Percentiles rank a stretch among this genome's conserved stretches.
Conservation (phyloP, 2,329 filamentous ascomycete genomes). For the Harringtonia lauricola region DNA sequence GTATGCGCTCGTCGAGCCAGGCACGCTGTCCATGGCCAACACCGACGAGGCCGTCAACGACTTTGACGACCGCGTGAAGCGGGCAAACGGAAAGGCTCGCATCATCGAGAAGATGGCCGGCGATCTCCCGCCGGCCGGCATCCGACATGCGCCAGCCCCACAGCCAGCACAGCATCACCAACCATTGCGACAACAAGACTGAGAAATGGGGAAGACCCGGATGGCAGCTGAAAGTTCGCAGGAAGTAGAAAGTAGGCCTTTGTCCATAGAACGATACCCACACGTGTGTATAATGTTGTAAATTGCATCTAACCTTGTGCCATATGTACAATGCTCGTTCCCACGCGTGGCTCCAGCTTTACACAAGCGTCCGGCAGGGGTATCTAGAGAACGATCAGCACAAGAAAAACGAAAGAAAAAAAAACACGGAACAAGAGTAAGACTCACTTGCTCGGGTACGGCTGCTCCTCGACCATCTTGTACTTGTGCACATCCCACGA, state of each 20-base stretch:
- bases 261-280: no score
- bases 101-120: conserved; percentile 64
- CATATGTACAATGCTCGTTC: conserved; percentile 17
- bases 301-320: background rate
- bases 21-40: conserved; percentile 69
- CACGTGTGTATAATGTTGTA: background rate
- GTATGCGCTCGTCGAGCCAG: conserved; percentile 67
- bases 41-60: conserved; percentile 82
- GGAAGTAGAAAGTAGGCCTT: no score
- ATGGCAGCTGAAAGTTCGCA: no score
- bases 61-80: conserved; percentile 79
- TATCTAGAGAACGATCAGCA: conserved; percentile 31
- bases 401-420: background rate
- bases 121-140: conserved; percentile 19
- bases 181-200: no score
- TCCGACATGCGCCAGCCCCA: no score
- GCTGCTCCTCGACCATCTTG: conserved; percentile 49
- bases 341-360: conserved; percentile 13
- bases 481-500: conserved; percentile 61
- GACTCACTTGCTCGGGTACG: conserved; percentile 60
- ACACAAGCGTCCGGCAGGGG: conserved; percentile 53
- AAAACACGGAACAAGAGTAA: no score
- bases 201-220: no score
- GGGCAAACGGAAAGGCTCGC: conserved; percentile 73
- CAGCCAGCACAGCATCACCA: background rate